These are phyloP conservation scores for Euphorbia celastroides DNA, from an alignment of 441 rosid genomes.

Conservation along the genomic window DNA sequence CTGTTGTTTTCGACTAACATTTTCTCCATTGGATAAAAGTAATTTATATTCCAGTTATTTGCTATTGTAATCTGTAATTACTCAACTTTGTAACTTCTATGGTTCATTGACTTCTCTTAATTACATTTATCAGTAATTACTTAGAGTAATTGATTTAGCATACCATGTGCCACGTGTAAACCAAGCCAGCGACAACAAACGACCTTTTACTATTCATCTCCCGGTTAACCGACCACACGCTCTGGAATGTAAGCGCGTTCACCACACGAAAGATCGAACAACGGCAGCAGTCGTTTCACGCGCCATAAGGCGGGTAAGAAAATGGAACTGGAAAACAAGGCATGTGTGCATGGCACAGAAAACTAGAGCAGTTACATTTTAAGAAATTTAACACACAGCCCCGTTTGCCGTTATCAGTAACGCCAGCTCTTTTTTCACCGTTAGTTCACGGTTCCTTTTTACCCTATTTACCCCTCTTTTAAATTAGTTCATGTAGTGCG, in stretches of 20 bases:
- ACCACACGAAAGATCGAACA: background rate
- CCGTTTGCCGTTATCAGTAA: background rate
- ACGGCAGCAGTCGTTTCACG: background rate
- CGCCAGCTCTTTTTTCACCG: background rate
- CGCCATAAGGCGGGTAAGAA: background rate
- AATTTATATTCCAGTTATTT: too few species aligned
- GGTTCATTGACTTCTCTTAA: too few species aligned
- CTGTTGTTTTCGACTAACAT: too few species aligned
- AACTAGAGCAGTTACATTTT: background rate
- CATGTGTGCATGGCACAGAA: constrained; percentile 6
- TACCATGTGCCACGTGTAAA: background rate
- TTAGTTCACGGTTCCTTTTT: background rate
- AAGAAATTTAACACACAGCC: background rate
- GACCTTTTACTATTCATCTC: constrained; percentile 6
- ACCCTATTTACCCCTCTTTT: background rate
- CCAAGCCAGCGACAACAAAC: background rate
- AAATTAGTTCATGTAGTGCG: background rate
- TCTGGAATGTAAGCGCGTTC: background rate
- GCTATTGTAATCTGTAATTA: background rate
- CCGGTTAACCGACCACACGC: background rate
- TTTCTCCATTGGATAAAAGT: too few species aligned
- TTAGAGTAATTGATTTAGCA: background rate
- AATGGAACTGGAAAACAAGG: background rate
- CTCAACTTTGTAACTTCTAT: too few species aligned
- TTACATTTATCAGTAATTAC: too few species aligned